These are phyloP conservation scores for Xerocomus potaroensis DNA, from an alignment of 768 basidiomycete species.

Conservation along the genomic window DNA sequence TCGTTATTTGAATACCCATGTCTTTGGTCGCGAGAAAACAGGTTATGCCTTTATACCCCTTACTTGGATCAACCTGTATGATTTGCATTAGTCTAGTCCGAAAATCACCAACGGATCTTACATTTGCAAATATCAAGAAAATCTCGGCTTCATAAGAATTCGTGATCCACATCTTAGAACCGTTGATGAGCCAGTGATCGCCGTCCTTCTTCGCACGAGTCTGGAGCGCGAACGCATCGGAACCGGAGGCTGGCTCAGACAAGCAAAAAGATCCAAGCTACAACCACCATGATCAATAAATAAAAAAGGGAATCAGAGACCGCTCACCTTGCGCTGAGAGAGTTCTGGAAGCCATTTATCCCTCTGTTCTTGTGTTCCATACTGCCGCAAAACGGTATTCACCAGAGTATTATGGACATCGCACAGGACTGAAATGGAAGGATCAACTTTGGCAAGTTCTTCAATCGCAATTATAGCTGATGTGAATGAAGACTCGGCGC, in stretches of 20 bases:
- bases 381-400: conserved; percentile 87
- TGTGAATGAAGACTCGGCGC: conserved; percentile 88
- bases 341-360: conserved; percentile 86
- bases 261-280: conserved; percentile 96
- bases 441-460: conserved; percentile 94
- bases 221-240: conserved; percentile 95
- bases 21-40: conserved; percentile 96
- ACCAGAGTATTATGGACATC: conserved; percentile 99
- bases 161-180: conserved; percentile 99
- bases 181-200: conserved; percentile 82
- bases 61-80: conserved; percentile 70
- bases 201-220: conserved; percentile 89
- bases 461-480: conserved; percentile 96
- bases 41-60: conserved; percentile 99
- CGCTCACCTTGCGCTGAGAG: conserved; percentile 63
- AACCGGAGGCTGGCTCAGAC: conserved; percentile 89
- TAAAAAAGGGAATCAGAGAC: background rate
- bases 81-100: background rate
- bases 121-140: conserved; percentile 94
- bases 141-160: conserved; percentile 91
- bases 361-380: conserved; percentile 81
- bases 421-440: conserved; percentile 92
- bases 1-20: conserved; percentile 95
- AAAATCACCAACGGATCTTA: conserved; percentile 33
- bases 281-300: conserved; percentile 1